Base-by-base conservation (phyloP, 2,329 filamentous ascomycete species). In the Leptodontidium sp. region DNA sequence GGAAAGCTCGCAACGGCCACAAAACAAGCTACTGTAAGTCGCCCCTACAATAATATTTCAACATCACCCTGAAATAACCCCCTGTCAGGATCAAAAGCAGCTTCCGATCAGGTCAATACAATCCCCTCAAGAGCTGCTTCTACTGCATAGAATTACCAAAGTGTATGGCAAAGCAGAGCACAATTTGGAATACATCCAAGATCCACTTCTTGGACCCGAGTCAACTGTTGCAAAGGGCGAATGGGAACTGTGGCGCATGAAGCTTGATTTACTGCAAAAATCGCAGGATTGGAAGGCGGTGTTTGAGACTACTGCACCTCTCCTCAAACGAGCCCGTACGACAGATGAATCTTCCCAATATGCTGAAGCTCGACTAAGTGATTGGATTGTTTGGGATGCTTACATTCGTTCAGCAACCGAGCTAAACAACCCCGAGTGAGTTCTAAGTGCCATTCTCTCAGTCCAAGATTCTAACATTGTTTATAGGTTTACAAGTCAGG, bases 371-470 rank as follows among this genome's bases (percentile, higher is more conserved):
- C 68, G 73, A 61, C 72, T 77, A 43, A 72, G 74, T 68, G 78
- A 79, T 57, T 79, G 76, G 77, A 67, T 75, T 24, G 76, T 79
- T 4, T 79, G 78, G 78, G 67, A 75, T 50, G 72, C 74, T 4
- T 77, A 75, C 49, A 72, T 78, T 45, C 61, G 65, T 29, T 76
- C 77, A 12, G 75, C 75, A 45, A 66, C 69, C 26, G 68, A 75
- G 38, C 65, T 77, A 15, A 64, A 69, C 49, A 62, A 55, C 29
- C 52, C 70, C 40, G 66, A 71, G 77, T 78, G 71, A 73, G 76
- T 72, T 43, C 12, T 12, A 47, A 24, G 9, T 17, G 7, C 12
- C 15, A 11, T 38, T n/a, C 12, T 15, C 11, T n/a, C 4, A 1
- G 43, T n/a, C 6, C 11, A 8, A 63, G 29, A 26, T 12, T 40